Percentiles rank a stretch among this genome's conserved stretches.
Evolutionary conservation across 805 yeast genomes (phyloP).

Genomic region (Candida saitoana): DNA sequence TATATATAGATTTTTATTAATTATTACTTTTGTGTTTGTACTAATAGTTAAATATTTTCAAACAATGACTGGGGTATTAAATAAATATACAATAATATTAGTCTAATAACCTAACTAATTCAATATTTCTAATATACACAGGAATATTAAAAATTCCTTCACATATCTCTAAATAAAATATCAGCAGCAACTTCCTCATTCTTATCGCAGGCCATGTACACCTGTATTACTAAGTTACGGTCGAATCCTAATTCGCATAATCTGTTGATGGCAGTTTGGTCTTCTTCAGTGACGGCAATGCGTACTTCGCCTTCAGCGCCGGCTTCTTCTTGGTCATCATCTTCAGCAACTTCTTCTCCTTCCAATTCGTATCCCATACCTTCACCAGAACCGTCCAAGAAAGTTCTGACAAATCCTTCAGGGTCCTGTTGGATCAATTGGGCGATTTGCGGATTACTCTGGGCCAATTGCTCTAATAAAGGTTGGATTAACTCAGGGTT

Average conservation of each 20-base stretch:
- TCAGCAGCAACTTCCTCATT: conserved; percentile 97
- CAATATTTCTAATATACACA: conserved; percentile 11
- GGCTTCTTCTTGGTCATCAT: no score
- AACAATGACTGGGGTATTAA: no score
- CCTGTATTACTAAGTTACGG: conserved; percentile 80
- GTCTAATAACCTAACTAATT: conserved; percentile 2
- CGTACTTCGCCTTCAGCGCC: conserved; percentile 42
- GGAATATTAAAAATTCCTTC: conserved; percentile 6
- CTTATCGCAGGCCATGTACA: conserved; percentile 96
- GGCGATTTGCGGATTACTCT: conserved; percentile 80
- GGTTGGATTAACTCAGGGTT: conserved; percentile 89
- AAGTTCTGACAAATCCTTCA: conserved; percentile 76
- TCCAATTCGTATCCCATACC: conserved; percentile 40
- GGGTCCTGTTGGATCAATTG: conserved; percentile 78
- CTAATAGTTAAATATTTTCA: no score
- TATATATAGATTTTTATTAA: no score
- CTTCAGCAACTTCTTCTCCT: conserved; percentile 34
- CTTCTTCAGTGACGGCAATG: conserved; percentile 71
- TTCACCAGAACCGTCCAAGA: conserved; percentile 58
- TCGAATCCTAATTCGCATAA: conserved; percentile 92
- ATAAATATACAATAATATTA: no score
- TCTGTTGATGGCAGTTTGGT: conserved; percentile 83
- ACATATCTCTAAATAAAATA: conserved; percentile 60
- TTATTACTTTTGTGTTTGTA: no score
- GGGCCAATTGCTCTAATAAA: conserved; percentile 74